These are phyloP conservation scores for Aureobasidium melanogenum DNA, from an alignment of 2,329 filamentous ascomycete species.

Conservation along the genomic window DNA sequence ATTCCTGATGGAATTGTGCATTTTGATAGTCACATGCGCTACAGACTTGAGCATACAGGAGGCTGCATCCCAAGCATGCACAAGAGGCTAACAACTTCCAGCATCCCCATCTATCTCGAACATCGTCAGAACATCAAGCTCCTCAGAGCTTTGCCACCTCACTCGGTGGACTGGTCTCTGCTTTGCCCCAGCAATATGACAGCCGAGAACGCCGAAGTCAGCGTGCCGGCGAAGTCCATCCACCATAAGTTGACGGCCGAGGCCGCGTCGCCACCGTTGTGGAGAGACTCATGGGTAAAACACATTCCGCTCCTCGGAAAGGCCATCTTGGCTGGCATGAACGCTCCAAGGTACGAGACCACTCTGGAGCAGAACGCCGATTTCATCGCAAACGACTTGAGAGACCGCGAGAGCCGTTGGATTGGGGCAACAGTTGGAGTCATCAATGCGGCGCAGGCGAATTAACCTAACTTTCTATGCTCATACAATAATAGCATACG, in stretches of 20 bases:
- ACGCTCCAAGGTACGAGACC: conserved; percentile 27
- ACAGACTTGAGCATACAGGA: no score
- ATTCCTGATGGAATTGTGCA: no score
- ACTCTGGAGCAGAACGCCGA: conserved; percentile 35
- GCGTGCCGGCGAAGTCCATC: conserved; percentile 21
- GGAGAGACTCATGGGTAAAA: conserved; percentile 26
- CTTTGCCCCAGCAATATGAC: conserved; percentile 31
- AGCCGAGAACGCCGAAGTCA: conserved; percentile 24
- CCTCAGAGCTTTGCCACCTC: conserved; percentile 22
- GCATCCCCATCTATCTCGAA: conserved; percentile 28
- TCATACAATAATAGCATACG: not conserved
- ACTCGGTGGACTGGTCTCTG: conserved; percentile 31
- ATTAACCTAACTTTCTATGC: no score
- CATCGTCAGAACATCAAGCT: conserved; percentile 27
- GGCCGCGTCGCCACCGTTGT: conserved; percentile 25
- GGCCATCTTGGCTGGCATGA: conserved; percentile 21
- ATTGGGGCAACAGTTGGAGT: conserved; percentile 29
- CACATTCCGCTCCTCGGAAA: conserved; percentile 27
- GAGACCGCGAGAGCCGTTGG: conserved; percentile 23
- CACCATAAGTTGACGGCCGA: conserved; percentile 22
- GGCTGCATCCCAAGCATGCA: not conserved
- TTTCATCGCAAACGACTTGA: conserved; percentile 34
- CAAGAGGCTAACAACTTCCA: conserved; percentile 6
- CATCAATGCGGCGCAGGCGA: conserved; percentile 21
- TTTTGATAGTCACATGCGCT: no score